Evolutionary conservation across 2,329 filamentous ascomycete genomes (phyloP), one percentile per base, ranked within the genome.

Genomic region (Phoma sp.): DNA sequence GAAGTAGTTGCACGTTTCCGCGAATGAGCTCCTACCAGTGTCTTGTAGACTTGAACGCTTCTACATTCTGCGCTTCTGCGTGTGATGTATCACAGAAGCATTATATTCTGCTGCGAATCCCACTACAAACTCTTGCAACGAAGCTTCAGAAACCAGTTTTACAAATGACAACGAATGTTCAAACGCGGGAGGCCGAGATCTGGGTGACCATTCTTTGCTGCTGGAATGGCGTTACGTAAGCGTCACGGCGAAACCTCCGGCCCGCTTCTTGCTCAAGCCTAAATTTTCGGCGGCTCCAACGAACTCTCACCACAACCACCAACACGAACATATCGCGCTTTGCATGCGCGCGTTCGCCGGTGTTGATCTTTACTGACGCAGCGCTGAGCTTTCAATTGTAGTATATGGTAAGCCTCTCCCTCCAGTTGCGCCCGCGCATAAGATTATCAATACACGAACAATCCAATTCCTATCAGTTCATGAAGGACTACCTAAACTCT

Each of bases 401-500:
- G 21, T 11, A 23, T 26, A 42, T 51, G 57, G 65, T 67, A 67
- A 65, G 65, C 50, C 26, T 23, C 20, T 11, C 25, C 36, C 37
- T 43, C 43, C 46, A 42, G 33, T 42, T 23, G 42, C 55, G 45
- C 48, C 47, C 29, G 40, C 54, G 68, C 72, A 74, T 73, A 81
- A 74, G 79, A 82, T 76, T 76, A 73, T 59, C 42, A 38, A 56
- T 36, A 59, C 66, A 77, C 66, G 47, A 82, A 83, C 81, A 83
- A 83, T 84, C 81, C 81, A 84, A 83, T 74, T 80, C 82, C 82
- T 81, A 84, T 76, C 77, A 69, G 68, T 62, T 74, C 75, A 70
- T 84, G 81, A 79, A 79, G 82, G 81, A 82, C 70, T 69, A 67
- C 62, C 60, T 69, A 68, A 45, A 77, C 77, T 83, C 76, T 83